phyloP scores from a whole-genome alignment of 345 rosid genomes.

The Bretschneidera sinensis region DNA sequence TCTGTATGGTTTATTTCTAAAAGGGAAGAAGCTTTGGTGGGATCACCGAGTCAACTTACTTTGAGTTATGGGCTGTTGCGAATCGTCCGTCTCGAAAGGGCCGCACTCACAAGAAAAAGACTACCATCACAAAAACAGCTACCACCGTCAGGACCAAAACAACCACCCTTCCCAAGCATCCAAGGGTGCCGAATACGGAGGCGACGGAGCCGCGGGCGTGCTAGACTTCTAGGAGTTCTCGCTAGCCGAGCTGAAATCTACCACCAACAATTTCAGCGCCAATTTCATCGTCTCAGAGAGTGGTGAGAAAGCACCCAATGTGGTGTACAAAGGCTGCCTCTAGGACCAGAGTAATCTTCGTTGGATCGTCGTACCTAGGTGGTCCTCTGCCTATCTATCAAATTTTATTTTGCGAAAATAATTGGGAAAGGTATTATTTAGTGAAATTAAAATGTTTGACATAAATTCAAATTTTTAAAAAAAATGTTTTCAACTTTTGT shows the following conservation, averaged over 20 bases:
- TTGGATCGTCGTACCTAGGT: conserved; percentile 79
- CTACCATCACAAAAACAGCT: conserved; percentile 9
- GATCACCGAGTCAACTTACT: conserved; percentile 25
- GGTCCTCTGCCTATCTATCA: too few relatives aligned
- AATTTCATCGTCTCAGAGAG: conserved; percentile 69
- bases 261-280: conserved; percentile 75
- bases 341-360: conserved; percentile 36
- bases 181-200: conserved; percentile 21
- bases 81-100: conserved; percentile 36
- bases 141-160: conserved; percentile 14
- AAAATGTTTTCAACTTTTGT: too few relatives aligned
- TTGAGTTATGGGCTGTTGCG: conserved; percentile 64
- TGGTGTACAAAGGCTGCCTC: conserved; percentile 72
- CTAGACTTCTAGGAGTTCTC: conserved; percentile 65
- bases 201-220: conserved; percentile 25
- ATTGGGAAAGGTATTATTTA: too few relatives aligned
- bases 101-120: conserved; percentile 19
- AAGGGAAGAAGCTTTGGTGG: background rate
- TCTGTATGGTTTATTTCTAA: conserved; percentile 2
- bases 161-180: conserved; percentile 19
- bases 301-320: conserved; percentile 72
- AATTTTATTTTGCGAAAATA: too few relatives aligned
- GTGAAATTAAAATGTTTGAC: too few relatives aligned
- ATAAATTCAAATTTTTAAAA: too few relatives aligned
- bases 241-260: conserved; percentile 62